Base-by-base conservation (phyloP, 306 rosid species). In the Acacia confusa region DNA sequence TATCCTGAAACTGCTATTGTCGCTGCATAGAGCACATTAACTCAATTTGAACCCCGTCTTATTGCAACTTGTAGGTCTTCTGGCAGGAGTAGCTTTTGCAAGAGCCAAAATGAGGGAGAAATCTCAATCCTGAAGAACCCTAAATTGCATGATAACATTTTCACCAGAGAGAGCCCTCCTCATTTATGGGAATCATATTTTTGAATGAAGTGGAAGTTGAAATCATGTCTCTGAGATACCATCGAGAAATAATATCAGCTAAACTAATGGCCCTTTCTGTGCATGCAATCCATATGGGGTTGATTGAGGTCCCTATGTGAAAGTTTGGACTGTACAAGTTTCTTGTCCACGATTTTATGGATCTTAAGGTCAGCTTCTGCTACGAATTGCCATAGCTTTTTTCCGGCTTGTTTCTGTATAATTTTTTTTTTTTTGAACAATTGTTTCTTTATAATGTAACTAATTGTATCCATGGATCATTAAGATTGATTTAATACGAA, bases 11-110 rank as follows among this genome's bases (percentile, higher is more conserved):
- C 48, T 44, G 9, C 34, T 43, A 55, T 72, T 15, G n/a, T 52
- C 27, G 9, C 43, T 71, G 60, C 58, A 20, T 16, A 67, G 38
- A 52, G 74, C 77, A 48, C 40, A 68, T 16, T 24, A 65, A 40
- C 16, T 55, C 67, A 28, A 61, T 83, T 85, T 72, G 74, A 69
- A 27, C 24, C 78, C 38, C 80, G 70, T 47, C 71, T 68, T 38
- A 52, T 65, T 80, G 82, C 68, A 77, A 52, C 80, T 32, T 87
- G 89, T 79, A 96, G 99, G 99, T 68, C 98, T 96, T 70, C 16
- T 96, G 83, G 99, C 99, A 4, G 99, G 99, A 77, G 97, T 96
- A 44, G 79, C 93, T 85, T 96, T 96, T 34, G 99, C 98, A 0
- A 88, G 92, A 88, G 99, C 99, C 82, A 96, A 96, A 90, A 88